These are phyloP conservation scores for Tilletiopsis washingtonensis DNA, from an alignment of 1,284 basidiomycete genomes.

Conservation along the genomic window DNA sequence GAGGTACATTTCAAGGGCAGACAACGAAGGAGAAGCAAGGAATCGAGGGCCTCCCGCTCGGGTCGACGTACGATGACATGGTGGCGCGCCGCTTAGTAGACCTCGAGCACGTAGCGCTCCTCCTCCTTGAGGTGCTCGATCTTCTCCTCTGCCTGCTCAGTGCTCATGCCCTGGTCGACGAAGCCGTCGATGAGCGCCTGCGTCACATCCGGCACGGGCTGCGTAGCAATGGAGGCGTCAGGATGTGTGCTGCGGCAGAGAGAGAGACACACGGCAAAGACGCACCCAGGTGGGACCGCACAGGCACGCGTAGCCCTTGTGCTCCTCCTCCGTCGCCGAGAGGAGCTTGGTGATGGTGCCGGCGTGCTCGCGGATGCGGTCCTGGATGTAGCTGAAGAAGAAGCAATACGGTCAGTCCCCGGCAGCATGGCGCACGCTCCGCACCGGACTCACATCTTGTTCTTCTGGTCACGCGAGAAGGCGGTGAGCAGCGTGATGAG, in stretches of 20 bases:
- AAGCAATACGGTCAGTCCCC: neutral
- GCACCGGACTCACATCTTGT: slow-evolving; percentile 6
- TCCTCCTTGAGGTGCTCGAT: slow-evolving; percentile 90
- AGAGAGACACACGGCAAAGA: no score
- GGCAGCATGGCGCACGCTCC: neutral
- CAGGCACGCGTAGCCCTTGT: slow-evolving; percentile 57
- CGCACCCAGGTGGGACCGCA: slow-evolving; percentile 98
- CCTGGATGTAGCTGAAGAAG: slow-evolving; percentile 77
- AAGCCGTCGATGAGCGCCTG: slow-evolving; percentile 79
- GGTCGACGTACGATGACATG: no score
- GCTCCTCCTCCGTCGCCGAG: slow-evolving; percentile 12
- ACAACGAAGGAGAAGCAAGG: no score
- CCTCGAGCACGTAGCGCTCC: slow-evolving; percentile 94
- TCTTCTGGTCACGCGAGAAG: slow-evolving; percentile 89
- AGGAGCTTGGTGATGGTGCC: slow-evolving; percentile 58
- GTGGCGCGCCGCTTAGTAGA: no score
- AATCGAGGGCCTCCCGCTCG: no score
- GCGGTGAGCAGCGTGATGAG: slow-evolving; percentile 82
- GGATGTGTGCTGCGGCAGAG: no score
- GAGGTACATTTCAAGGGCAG: no score
- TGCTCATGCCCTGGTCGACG: slow-evolving; percentile 58
- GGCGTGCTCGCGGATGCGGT: slow-evolving; percentile 91
- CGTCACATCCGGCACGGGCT: slow-evolving; percentile 94
- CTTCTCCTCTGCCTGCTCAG: slow-evolving; percentile 67
- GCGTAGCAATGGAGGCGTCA: no score